Conservation (phyloP, 441 rosid species). For the Populus trichocarpa region DNA sequence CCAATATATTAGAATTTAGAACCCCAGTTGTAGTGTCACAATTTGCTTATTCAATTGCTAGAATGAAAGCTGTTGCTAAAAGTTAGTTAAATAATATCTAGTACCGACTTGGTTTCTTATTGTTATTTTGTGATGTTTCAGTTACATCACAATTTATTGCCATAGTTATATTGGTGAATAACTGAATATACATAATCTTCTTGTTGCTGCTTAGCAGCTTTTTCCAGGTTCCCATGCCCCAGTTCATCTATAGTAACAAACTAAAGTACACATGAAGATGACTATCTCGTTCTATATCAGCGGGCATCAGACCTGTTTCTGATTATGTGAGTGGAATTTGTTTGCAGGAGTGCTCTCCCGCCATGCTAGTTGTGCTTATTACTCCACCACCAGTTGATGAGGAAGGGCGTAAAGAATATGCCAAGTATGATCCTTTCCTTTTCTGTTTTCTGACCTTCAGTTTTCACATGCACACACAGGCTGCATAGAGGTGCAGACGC, state of each 20-base stretch:
- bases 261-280: not conserved
- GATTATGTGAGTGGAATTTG: not conserved
- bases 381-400: constrained; percentile 87
- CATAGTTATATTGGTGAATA: not conserved
- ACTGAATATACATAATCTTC: not conserved
- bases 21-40: not conserved
- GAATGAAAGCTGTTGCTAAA: not conserved
- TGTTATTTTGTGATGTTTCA: not conserved
- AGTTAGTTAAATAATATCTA: not conserved
- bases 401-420: constrained; percentile 63
- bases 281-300: not conserved
- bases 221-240: not conserved
- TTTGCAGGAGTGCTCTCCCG: constrained; percentile 59
- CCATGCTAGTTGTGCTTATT: constrained; percentile 69
- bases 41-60: not conserved
- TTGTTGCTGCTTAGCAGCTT: not conserved
- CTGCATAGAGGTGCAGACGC: not conserved
- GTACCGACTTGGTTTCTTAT: not conserved
- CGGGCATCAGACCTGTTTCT: not conserved
- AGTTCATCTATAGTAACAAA: not conserved
- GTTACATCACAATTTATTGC: not conserved
- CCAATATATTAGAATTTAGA: not conserved
- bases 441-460: not conserved
- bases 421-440: constrained; percentile 38
- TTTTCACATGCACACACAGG: not conserved